Base-by-base conservation (phyloP, 768 basidiomycete species). In the Pilatotrama ljubarskyi region DNA sequence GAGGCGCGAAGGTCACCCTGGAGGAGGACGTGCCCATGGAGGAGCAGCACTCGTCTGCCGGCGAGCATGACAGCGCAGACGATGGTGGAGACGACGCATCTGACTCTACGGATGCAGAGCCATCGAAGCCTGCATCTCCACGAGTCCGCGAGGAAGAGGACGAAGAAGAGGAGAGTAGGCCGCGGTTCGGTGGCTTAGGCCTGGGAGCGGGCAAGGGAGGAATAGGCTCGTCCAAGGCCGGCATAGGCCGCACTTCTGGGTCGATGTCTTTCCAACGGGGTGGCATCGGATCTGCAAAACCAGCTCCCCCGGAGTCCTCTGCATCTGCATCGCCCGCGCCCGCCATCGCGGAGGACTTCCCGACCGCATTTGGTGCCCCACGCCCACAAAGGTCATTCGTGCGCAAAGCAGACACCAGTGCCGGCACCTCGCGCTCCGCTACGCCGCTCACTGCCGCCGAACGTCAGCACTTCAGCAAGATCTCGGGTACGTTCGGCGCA, bases 401-500 rank as follows among this genome's bases (percentile, higher is more conserved):
- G 35, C 87, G 88, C 51, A 76, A 80, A 66, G 70, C 74, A 32
- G 71, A 74, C 35, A 68, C 80, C 13, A 56, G 61, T 7, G 54
- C 66, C 37, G 58, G 61, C 5, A 43, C 59, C 3, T 74, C 85
- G 15, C 36, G 71, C 1, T 59, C 69, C 7, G 59, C 66, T 5
- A 73, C 82, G 1, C 81, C 81, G 49, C 81, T 97, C 18, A 83
- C 82, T 18, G 75, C 84, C 1, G 67, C 79, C 17, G 95, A 98
- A 66, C 77, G 80, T 58, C 78, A 80, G n/a, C 95, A 98, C 70
- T 96, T 99, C 72, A 80, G 76, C 63, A 91, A 90, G 66, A 79
- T 98, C 13, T 78, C 83, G 41, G 82, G 84, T 15, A 80, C 89
- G 0, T 87, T 93, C 61, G 96, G 95, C 65, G 91, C 95, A 18